Base-by-base conservation (phyloP, 1,284 basidiomycete species). In the Heterobasidion irregulare region DNA sequence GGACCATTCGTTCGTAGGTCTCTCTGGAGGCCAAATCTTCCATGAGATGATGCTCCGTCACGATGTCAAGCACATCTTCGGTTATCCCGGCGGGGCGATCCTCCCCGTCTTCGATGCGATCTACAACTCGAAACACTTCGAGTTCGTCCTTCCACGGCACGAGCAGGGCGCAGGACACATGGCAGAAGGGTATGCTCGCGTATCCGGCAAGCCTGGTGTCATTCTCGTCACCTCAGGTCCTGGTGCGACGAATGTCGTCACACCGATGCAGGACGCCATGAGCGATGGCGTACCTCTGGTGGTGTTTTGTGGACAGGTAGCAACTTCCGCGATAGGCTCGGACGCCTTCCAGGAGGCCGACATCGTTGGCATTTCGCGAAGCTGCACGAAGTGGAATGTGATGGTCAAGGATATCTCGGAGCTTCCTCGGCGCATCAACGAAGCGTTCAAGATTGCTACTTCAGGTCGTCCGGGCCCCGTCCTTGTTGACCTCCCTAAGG, bases 1-100 rank as follows among this genome's bases (percentile, higher is more conserved):
- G 55, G 88, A 92, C 65, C 79, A 84, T 59, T 83, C 86, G 2
- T 98, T 99, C 66, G 82, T 98, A 56, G 96, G 96, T 58, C 84
- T 96, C 73, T 92, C 93, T 16, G 96, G 96, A 36, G 96, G 96
- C 41, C 83, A 98, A 71, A 98, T 99, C 68, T 98, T 99, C 75
- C 94, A 99, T 71, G 95, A 99, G 74, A 98, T 99, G 96, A 98
- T 99, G 93, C 86, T 95, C 57, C 81, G 96, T 54, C 96, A 99
- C 71, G 83, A 83, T 57, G 95, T 99, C 66, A 97, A 96, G 72
- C 92, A 98, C 68, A 83, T 99, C 53, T 99, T 99, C 67, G 96
- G 96, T 50, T 99, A 99, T 73, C 96, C 96, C 15, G 96, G 96
- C 50, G 94, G 95, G 59, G 96, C 96, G 51, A 98, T 98, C 68